Conservation (phyloP, 768 basidiomycete genomes). For the Leccinum uliginosum region DNA sequence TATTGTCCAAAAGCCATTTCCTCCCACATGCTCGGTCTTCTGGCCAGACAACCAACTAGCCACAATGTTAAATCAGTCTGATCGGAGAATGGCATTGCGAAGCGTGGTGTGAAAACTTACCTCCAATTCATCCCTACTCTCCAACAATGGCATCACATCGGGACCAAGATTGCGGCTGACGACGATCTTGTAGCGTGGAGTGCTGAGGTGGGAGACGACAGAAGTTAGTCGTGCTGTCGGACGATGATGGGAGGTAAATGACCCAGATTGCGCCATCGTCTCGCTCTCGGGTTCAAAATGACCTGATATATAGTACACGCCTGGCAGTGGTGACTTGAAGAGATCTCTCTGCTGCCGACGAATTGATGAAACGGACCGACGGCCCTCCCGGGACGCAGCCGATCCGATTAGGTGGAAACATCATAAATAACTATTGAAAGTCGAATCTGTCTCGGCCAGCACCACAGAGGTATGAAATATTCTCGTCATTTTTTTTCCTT, state of each 20-base stretch:
- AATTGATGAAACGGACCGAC: conserved; percentile 1
- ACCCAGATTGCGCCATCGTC: conserved; percentile 26
- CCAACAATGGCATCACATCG: conserved; percentile 56
- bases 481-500: background rate
- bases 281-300: background rate
- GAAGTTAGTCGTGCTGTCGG: conserved; percentile 24
- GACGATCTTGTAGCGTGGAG: conserved; percentile 41
- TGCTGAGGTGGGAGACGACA: conserved; percentile 21
- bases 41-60: conserved; percentile 46
- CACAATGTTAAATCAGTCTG: background rate
- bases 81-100: background rate
- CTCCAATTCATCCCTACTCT: conserved; percentile 48
- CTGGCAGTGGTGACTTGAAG: background rate
- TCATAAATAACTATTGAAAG: background rate
- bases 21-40: conserved; percentile 55
- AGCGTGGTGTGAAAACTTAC: conserved; percentile 29
- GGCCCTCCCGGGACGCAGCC: background rate
- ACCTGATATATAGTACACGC: background rate
- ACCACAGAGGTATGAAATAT: background rate
- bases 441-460: background rate
- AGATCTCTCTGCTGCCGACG: background rate
- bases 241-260: conserved; percentile 10
- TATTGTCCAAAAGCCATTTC: conserved; percentile 71
- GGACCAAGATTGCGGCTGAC: conserved; percentile 59
- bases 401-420: too few species aligned